phyloP scores from a whole-genome alignment of 306 rosid genomes.

The Castanospermum australe region DNA sequence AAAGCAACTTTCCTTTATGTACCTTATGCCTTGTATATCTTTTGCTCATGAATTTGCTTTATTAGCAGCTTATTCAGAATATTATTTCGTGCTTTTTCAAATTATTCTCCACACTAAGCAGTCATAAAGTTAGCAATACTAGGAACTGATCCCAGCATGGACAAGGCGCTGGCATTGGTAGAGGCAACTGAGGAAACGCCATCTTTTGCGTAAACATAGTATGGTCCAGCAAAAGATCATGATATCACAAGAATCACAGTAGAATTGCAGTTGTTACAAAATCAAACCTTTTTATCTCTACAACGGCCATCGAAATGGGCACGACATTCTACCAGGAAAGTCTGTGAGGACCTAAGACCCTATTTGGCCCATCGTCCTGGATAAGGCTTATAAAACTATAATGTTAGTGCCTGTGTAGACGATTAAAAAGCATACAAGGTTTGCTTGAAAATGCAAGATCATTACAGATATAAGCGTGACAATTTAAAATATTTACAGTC shows the following conservation, averaged over 20 bases:
- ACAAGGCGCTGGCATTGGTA: neutral
- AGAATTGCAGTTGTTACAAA: too few relatives aligned
- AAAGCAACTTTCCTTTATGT: too few relatives aligned
- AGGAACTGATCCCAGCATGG: neutral
- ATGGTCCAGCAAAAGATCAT: too few relatives aligned
- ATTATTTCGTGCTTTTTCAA: too few relatives aligned
- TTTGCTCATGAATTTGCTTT: neutral
- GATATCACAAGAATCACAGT: neutral
- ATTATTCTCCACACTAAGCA: neutral
- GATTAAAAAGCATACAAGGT: neutral
- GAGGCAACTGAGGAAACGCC: neutral
- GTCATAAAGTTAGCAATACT: neutral
- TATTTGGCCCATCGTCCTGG: neutral
- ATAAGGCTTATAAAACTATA: too few relatives aligned
- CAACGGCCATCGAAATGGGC: too few relatives aligned
- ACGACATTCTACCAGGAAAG: too few relatives aligned
- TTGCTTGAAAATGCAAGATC: slow-evolving; percentile 13
- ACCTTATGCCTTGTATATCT: too few relatives aligned
- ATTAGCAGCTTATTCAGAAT: neutral
- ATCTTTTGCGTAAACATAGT: neutral
- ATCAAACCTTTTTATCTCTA: too few relatives aligned
- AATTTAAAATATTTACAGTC: slow-evolving; percentile 57
- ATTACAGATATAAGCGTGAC: slow-evolving; percentile 27
- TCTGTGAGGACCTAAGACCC: neutral
- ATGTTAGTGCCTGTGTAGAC: neutral